These are phyloP conservation scores for Aspergillus coremiiformis DNA, from an alignment of 495 filamentous ascomycete species.

Conservation along the genomic window DNA sequence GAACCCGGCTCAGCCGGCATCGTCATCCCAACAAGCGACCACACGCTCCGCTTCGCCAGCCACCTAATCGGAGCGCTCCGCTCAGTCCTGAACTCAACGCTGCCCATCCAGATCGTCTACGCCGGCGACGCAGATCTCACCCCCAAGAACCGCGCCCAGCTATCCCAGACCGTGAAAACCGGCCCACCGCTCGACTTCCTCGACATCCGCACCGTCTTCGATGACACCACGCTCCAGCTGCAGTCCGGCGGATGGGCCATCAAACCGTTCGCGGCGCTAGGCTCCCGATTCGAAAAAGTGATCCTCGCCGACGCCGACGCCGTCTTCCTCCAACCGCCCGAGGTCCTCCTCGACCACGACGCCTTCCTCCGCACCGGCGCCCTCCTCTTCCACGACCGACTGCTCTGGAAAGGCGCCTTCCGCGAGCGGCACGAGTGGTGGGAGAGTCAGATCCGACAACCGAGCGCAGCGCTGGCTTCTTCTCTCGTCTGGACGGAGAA, in stretches of 20 bases:
- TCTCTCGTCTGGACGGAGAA: conserved; percentile 6
- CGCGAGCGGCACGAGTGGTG: neutral
- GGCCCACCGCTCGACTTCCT: conserved; percentile 3
- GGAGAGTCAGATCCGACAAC: neutral
- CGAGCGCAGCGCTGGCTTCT: neutral
- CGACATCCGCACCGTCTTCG: conserved; percentile 5
- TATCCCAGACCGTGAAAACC: neutral
- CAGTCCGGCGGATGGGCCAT: conserved; percentile 6
- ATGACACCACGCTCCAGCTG: conserved; percentile 1
- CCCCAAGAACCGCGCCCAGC: neutral
- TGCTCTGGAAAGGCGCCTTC: conserved; percentile 1
- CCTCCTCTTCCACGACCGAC: conserved; percentile 8
- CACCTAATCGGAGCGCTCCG: conserved; percentile 5
- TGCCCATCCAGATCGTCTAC: conserved; percentile 8
- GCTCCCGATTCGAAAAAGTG: conserved; percentile 4
- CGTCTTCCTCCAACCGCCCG: conserved; percentile 5
- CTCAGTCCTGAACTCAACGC: conserved; percentile 1
- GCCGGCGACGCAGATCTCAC: conserved; percentile 3
- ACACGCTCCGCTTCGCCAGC: conserved; percentile 2
- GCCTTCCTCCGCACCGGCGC: neutral
- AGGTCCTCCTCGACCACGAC: conserved; percentile 4
- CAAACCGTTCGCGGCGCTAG: conserved; percentile 6
- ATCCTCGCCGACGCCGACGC: conserved; percentile 6
- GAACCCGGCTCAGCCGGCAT: neutral
- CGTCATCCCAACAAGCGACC: conserved; percentile 8